Evolutionary conservation across 1,284 basidiomycete species (phyloP), one percentile per base, ranked within the genome.

Genomic region (Cystobasidium sp.): DNA sequence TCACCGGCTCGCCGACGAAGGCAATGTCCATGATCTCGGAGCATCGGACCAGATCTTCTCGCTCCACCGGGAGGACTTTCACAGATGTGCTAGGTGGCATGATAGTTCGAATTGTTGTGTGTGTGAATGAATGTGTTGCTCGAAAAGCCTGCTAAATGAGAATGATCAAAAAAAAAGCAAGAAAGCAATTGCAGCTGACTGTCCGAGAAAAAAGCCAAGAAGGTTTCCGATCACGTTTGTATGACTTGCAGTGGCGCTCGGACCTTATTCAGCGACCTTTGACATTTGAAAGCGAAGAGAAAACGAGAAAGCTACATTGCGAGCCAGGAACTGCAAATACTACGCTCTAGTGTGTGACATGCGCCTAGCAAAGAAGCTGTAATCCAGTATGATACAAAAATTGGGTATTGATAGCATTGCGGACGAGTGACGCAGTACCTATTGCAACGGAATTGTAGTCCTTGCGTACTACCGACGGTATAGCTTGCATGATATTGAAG

Each of bases 1-100:
- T 44, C 10, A 68, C 55, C 10, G 52, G 41, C 9, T 68, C 66
- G 53, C 22, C 43, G 6, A 20, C 53, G 20, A 68, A 68, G 7
- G 66, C 66, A 16, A 44, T 20, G 20, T 46, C 8, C 53, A 68
- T 56, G 51, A 68, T 55, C 18, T 68, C 66, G 6, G 66, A 41
- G 22, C 66, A 68, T 47, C 53, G 9, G 22, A 9, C 66, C 10
- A 68, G 43, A 39, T 68, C 66, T n/a, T 22, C 39, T 20, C 43
- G 41, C 31, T 68, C 66, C 39, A 68, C 66, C 0, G 66, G 66
- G 3, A 47, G 39, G 12, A 68, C 56, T 41, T 59, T 24, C 37
- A 59, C 39, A 41, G 56, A 59, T 9, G 56, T 18, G 8, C 31
- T 24, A 37, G 49, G 8, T 16, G 37, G 6, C 20, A 47, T 63